phyloP scores from a whole-genome alignment of 2,329 filamentous ascomycete species.

The Arthrobotrys sphaeroides region DNA sequence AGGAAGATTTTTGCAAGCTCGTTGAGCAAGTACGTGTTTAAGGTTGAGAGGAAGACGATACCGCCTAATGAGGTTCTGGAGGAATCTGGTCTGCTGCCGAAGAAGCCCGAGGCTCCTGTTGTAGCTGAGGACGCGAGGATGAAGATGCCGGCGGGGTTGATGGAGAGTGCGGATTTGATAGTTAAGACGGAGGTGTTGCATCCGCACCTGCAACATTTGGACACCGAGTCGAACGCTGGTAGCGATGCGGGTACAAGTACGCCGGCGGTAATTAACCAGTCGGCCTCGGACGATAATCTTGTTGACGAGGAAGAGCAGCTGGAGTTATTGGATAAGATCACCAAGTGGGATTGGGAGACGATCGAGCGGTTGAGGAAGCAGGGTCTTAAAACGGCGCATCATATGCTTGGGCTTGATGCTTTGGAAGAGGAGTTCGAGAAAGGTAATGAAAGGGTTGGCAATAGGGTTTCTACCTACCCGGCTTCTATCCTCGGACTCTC shows the following conservation, averaged over 20 bases:
- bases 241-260: conserved; percentile 34
- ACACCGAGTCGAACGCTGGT: conserved; percentile 40
- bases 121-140: background rate
- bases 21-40: conserved; percentile 83
- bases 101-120: conserved; percentile 65
- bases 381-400: conserved; percentile 60
- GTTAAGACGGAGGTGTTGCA: conserved; percentile 49
- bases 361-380: conserved; percentile 60
- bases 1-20: conserved; percentile 76
- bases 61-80: conserved; percentile 79
- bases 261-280: conserved; percentile 7
- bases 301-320: conserved; percentile 44
- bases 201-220: conserved; percentile 47
- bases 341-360: conserved; percentile 56
- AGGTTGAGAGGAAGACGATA: conserved; percentile 82
- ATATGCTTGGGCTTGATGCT: conserved; percentile 56
- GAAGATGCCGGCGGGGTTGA: conserved; percentile 26
- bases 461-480: conserved; percentile 29
- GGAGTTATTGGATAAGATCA: conserved; percentile 49
- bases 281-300: conserved; percentile 24
- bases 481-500: conserved; percentile 43
- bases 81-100: conserved; percentile 77
- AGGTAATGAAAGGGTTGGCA: conserved; percentile 53
- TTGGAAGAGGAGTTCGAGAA: conserved; percentile 56
- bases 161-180: conserved; percentile 50